Evolutionary conservation across 2,329 filamentous ascomycete genomes (phyloP).

Genomic region (Talaromyces sp.): DNA sequence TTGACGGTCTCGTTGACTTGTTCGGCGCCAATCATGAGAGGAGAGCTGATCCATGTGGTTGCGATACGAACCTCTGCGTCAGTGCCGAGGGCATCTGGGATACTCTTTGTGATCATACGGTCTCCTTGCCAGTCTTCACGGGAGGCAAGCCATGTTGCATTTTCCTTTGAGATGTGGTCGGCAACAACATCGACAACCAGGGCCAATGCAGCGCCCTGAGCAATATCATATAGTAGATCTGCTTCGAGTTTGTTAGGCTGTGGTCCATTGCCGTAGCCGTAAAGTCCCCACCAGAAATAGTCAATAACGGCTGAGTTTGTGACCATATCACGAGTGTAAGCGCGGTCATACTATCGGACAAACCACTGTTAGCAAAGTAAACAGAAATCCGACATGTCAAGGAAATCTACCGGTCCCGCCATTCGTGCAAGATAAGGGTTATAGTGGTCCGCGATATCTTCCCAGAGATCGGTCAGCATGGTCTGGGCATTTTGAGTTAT

Average conservation of each 20-base stretch:
- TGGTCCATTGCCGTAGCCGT: conserved; percentile 39
- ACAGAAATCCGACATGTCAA: not conserved
- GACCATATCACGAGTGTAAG: conserved; percentile 42
- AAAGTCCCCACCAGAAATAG: conserved; percentile 45
- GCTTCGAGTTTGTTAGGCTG: conserved; percentile 38
- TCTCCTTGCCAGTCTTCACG: conserved; percentile 34
- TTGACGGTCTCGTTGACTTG: conserved; percentile 37
- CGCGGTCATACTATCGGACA: conserved; percentile 31
- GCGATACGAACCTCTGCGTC: conserved; percentile 30
- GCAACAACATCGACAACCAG: conserved; percentile 37
- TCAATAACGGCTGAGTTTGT: conserved; percentile 42
- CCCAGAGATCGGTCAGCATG: conserved; percentile 35
- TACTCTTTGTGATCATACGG: conserved; percentile 36
- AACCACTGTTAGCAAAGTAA: not conserved
- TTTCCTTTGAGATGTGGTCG: conserved; percentile 28
- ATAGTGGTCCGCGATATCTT: conserved; percentile 37
- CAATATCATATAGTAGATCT: conserved; percentile 43
- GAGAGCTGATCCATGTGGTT: conserved; percentile 43
- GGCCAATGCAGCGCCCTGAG: conserved; percentile 42
- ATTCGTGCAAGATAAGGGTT: conserved; percentile 38
- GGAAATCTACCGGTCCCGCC: conserved; percentile 27
- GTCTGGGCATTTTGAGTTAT: conserved; percentile 30
- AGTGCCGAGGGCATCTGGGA: conserved; percentile 35
- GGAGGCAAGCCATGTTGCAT: conserved; percentile 29
- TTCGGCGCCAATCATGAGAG: conserved; percentile 45